Conservation (phyloP, 129 eudicot genomes). For the Artemisia annua region DNA sequence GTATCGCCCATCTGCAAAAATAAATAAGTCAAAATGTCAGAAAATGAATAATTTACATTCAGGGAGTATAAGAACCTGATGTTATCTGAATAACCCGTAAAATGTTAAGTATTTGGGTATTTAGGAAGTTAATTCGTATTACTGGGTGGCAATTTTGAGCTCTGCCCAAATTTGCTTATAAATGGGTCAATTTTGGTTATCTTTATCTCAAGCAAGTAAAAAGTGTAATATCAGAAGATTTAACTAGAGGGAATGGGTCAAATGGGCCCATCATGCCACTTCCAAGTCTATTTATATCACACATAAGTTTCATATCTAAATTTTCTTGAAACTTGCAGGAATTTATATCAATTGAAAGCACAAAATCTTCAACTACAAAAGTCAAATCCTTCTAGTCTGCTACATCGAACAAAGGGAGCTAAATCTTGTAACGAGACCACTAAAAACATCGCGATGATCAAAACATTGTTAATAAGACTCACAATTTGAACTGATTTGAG, state of each 20-base stretch:
- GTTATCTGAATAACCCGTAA: neutral
- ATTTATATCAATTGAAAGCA: neutral
- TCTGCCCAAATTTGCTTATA: too few species aligned
- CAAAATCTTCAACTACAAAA: neutral
- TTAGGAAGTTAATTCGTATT: too few species aligned
- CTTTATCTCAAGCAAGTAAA: too few species aligned
- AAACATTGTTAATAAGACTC: neutral
- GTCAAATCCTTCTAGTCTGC: constrained; percentile 3
- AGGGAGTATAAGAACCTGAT: neutral
- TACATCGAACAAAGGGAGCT: neutral
- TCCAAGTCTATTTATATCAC: too few species aligned
- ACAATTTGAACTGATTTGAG: neutral
- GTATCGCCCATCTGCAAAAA: constrained; percentile 7
- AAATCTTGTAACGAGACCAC: neutral
- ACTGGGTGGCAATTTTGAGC: too few species aligned
- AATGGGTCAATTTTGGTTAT: too few species aligned
- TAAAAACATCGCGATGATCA: neutral
- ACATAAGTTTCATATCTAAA: neutral
- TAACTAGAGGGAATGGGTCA: neutral
- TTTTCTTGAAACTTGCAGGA: neutral
- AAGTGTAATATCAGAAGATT: too few species aligned
- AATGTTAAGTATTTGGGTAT: neutral
- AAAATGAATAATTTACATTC: too few species aligned
- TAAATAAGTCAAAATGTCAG: neutral
- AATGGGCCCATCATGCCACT: too few species aligned